These are phyloP conservation scores for Saraca asoca DNA, from an alignment of 331 rosid genomes.

Conservation along the genomic window DNA sequence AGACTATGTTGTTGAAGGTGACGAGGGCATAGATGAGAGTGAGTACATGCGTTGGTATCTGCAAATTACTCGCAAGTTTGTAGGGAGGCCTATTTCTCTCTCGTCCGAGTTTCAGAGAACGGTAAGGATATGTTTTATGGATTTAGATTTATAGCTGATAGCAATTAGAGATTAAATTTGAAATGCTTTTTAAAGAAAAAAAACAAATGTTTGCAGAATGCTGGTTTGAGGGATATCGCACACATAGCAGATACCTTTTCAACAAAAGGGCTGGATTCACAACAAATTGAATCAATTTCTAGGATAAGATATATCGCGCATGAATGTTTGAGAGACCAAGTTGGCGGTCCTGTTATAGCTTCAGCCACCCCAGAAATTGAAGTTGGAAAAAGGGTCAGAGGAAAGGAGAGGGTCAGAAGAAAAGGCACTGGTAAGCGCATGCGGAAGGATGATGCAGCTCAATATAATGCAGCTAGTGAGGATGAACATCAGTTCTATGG, in stretches of 20 bases:
- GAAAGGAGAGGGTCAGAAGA: constrained; percentile 92
- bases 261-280: constrained; percentile 79
- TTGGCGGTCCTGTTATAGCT: constrained; percentile 69
- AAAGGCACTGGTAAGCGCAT: constrained; percentile 70
- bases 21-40: constrained; percentile 68
- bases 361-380: constrained; percentile 59
- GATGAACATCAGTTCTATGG: constrained; percentile 81
- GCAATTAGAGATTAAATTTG: constrained; percentile 39
- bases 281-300: constrained; percentile 75
- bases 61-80: constrained; percentile 82
- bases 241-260: constrained; percentile 88
- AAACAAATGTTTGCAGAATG: constrained; percentile 66
- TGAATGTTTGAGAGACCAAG: constrained; percentile 93
- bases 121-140: constrained; percentile 57
- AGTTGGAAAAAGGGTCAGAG: constrained; percentile 76
- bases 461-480: constrained; percentile 60
- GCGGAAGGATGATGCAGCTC: constrained; percentile 72
- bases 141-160: constrained; percentile 25
- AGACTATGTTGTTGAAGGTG: constrained; percentile 68
- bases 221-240: constrained; percentile 95
- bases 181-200: constrained; percentile 43
- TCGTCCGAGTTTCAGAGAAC: constrained; percentile 97
- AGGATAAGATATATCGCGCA: constrained; percentile 81
- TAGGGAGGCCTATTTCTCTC: constrained; percentile 93
- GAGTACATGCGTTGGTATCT: constrained; percentile 94